Percentiles rank a stretch among this genome's conserved stretches.
Evolutionary conservation across 2,329 filamentous ascomycete species (phyloP).

Genomic region (Mycogone perniciosa): DNA sequence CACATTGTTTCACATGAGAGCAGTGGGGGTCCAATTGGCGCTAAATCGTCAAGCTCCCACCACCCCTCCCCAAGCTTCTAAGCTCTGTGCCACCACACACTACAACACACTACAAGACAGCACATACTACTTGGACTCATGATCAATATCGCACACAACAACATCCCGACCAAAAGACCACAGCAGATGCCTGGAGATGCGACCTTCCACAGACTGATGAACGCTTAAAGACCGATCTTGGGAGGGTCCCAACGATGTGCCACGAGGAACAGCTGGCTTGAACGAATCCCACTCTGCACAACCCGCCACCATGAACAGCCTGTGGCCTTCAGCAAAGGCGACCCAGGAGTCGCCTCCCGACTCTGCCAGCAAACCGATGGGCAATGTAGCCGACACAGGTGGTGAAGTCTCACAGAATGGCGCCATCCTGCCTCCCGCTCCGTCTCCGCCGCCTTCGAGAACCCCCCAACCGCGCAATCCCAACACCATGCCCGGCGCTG

Average conservation of each 20-base stretch:
- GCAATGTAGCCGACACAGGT: slow-evolving; percentile 17
- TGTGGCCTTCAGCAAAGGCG: slow-evolving; percentile 35
- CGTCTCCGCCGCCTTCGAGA: slow-evolving; percentile 21
- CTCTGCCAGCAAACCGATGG: slow-evolving; percentile 38
- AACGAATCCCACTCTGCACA: slow-evolving; percentile 6
- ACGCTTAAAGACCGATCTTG: not conserved
- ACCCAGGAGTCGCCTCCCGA: slow-evolving; percentile 29
- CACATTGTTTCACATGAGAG: too few species aligned
- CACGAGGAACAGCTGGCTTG: slow-evolving; percentile 5
- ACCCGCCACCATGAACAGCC: slow-evolving; percentile 38
- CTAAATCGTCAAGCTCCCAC: too few species aligned
- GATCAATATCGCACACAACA: too few species aligned
- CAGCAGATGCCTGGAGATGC: too few species aligned
- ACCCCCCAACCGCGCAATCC: slow-evolving; percentile 6
- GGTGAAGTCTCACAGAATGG: slow-evolving; percentile 20
- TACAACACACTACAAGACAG: too few species aligned
- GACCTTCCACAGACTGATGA: not conserved
- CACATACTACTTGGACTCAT: too few species aligned
- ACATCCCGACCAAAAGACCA: too few species aligned
- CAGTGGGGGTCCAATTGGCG: too few species aligned
- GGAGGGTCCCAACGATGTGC: slow-evolving; percentile 15
- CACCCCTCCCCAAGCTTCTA: too few species aligned
- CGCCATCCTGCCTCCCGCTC: slow-evolving; percentile 28
- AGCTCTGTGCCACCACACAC: too few species aligned
- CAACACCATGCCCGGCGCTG: not conserved